These are phyloP conservation scores for Hypoxylon sp. DNA, from an alignment of 2,329 filamentous ascomycete species.

Conservation along the genomic window DNA sequence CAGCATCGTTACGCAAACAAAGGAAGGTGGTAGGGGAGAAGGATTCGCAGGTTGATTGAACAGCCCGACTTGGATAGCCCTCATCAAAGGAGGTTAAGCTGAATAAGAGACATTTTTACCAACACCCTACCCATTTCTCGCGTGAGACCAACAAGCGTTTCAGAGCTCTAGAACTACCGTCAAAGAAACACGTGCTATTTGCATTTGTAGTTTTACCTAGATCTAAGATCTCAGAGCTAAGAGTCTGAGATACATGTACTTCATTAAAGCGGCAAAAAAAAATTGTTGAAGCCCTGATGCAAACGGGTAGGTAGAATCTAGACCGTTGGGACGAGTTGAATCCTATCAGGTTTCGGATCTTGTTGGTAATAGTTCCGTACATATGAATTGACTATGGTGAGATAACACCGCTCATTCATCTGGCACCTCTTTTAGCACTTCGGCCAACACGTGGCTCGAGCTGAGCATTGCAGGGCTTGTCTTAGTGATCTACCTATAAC, in stretches of 20 bases:
- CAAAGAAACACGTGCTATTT: constrained; percentile 4
- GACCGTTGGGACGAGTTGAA: neutral
- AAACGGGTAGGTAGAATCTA: neutral
- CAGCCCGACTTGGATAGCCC: constrained; percentile 5
- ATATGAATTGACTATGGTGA: neutral
- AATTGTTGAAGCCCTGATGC: neutral
- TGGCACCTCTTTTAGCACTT: neutral
- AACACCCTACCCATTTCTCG: constrained; percentile 9
- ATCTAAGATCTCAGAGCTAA: neutral
- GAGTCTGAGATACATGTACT: neutral
- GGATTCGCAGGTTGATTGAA: constrained; percentile 25
- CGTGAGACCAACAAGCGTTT: neutral
- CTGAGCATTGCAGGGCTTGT: neutral
- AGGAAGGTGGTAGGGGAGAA: constrained; percentile 36
- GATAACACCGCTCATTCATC: neutral
- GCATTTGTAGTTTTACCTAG: neutral
- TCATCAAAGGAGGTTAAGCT: constrained; percentile 1
- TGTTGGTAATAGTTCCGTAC: neutral
- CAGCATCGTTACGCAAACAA: constrained; percentile 16
- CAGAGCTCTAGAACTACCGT: neutral
- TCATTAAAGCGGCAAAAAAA: neutral
- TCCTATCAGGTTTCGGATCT: constrained; percentile 7
- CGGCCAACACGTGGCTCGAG: constrained; percentile 10
- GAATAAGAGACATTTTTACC: constrained; percentile 5
- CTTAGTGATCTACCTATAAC: neutral